Evolutionary conservation across 116 monocot genomes (phyloP), one percentile per base, ranked within the genome.

Genomic region (Zostera marina): DNA sequence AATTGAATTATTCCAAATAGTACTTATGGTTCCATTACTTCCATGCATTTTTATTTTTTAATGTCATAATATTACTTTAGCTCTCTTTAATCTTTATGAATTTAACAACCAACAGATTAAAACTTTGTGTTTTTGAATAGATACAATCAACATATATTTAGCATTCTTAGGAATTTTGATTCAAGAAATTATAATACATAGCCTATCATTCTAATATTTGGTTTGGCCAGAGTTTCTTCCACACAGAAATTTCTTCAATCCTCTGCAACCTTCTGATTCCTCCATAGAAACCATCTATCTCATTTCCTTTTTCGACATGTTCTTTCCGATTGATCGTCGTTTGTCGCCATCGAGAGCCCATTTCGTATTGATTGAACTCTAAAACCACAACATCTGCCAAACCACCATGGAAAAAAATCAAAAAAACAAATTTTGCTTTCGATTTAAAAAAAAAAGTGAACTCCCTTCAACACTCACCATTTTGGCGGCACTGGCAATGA

Each of bases 241-340:
- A 93, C 44, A 51, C 59, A 49, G 68, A 56, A n/a, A 94, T 85
- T 52, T 93, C 93, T 47, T 84, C 84, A 22, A 71, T 68, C 52
- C 53, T 73, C 23, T 70, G 23, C 48, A 94, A 66, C 59, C 75
- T 94, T 62, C 93, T 79, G 66, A 94, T 77, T 60, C 93, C 93
- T 45, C 93, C 93, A 17, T 94, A 94, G 65, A 94, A 94, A 11
- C 93, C 93, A 56, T 79, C 71, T 0, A 73, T 76, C 65, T 81
- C 88, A 9, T 84, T 73, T 9, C 93, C 88, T 77, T 81, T 81
- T 72, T 94, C 88, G 14, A 59, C 63, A 55, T 88, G 88, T 63
- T 75, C 63, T 41, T 78, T 85, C 13, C 88, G 53, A 41, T 54
- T 77, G 54, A 94, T 46, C 6, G 54, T 17, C 16, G 77, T 42